Base-by-base conservation (phyloP, 139 green algal genomes). In the Pleodorina starrii region DNA sequence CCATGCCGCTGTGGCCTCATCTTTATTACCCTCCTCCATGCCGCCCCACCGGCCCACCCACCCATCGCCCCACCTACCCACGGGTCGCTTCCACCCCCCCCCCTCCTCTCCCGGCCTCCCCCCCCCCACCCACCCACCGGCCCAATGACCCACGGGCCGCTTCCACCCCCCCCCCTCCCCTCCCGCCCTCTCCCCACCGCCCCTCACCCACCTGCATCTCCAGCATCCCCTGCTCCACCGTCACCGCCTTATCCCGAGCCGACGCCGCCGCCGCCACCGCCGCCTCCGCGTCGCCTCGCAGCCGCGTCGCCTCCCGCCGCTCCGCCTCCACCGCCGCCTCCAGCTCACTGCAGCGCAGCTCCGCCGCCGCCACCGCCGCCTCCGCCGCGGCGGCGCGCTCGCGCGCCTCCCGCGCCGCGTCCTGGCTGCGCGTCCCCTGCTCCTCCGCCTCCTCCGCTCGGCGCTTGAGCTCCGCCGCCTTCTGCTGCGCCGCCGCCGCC, bases 181-280 rank as follows among this genome's bases (percentile, higher is more conserved):
- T n/a, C n/a, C n/a, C n/a, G n/a, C n/a, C n/a, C n/a, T n/a, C n/a
- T n/a, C n/a, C n/a, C n/a, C n/a, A n/a, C n/a, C 3, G 54, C 54
- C 54, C 54, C 54, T 66, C 38, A 44, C 68, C 4, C 25, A 89
- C 84, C 69, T 89, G 68, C 69, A 81, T 83, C 84, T 89, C 84
- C 84, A 89, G 38, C 48, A 82, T 82, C 48, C 51, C 2, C 84
- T 89, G 84, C 51, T 89, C 69, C 69, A 73, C 3, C 43, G 32
- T 35, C 48, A 72, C 11, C 16, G 84, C 69, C 48, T 42, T 57
- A 9, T 23, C 48, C 29, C 84, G 84, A 35, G 84, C 84, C 69
- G n/a, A 68, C 38, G 29, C 46, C 4, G 71, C 50, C 2, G 84
- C 71, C 23, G 69, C 51, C 32, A 74, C 12, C 69, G 84, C 84